These are phyloP conservation scores for Pythium dissotocum DNA, from an alignment of 352 stramenopile species.

Conservation along the genomic window DNA sequence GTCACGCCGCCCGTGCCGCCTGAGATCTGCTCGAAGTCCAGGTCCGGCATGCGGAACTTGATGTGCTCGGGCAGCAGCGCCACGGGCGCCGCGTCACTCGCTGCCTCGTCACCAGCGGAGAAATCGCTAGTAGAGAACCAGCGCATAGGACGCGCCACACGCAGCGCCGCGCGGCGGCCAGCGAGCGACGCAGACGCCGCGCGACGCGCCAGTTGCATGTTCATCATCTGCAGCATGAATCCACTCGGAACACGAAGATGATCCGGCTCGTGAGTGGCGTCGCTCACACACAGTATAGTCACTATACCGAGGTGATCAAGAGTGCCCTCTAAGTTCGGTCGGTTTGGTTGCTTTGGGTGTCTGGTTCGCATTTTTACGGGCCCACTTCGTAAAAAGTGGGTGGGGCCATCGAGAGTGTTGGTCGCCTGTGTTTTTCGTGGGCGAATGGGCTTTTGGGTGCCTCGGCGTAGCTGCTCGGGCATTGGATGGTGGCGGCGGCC, in stretches of 20 bases:
- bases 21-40: conserved; percentile 83
- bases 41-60: conserved; percentile 87
- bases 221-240: neutral
- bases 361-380: conserved; percentile 10
- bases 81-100: neutral
- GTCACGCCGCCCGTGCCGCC: conserved; percentile 51
- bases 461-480: neutral
- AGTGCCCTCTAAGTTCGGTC: conserved; percentile 2
- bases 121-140: neutral
- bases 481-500: conserved; percentile 42
- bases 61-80: conserved; percentile 70
- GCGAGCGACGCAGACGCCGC: neutral
- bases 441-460: conserved; percentile 11
- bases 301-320: conserved; percentile 1
- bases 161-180: neutral
- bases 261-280: neutral
- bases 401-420: conserved; percentile 1
- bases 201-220: neutral
- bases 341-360: too few relatives aligned
- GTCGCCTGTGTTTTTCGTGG: conserved; percentile 20
- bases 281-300: neutral
- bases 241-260: neutral
- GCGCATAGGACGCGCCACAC: neutral
- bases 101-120: neutral
- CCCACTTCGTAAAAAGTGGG: conserved; percentile 6